These are phyloP conservation scores for Fusarium sarcochroum DNA, from an alignment of 2,329 filamentous ascomycete genomes.

Conservation along the genomic window DNA sequence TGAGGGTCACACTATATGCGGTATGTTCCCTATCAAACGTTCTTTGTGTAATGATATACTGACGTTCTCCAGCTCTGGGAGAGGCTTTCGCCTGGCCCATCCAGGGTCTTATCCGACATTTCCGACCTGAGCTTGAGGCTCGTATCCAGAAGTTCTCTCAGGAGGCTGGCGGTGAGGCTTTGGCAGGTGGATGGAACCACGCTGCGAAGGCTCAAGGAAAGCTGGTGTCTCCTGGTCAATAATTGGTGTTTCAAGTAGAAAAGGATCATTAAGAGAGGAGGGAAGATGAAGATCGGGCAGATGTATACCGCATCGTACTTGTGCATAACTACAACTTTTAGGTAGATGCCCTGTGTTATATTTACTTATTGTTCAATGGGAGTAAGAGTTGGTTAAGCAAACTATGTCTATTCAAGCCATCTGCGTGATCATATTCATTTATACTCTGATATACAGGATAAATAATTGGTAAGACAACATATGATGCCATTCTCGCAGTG, in stretches of 20 bases:
- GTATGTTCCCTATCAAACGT: slow-evolving; percentile 62
- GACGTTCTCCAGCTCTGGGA: slow-evolving; percentile 76
- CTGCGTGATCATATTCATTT: no score
- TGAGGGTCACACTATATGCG: slow-evolving; percentile 98
- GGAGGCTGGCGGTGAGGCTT: slow-evolving; percentile 78
- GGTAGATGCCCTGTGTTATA: slow-evolving; percentile 51
- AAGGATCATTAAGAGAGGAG: slow-evolving; percentile 29
- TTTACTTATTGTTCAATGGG: slow-evolving; percentile 48
- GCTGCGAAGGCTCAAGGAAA: slow-evolving; percentile 82
- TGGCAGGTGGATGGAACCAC: slow-evolving; percentile 91
- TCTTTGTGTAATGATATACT: slow-evolving; percentile 39
- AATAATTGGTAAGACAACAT: neutral
- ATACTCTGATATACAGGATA: neutral
- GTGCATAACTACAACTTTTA: slow-evolving; percentile 48
- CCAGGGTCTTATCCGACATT: slow-evolving; percentile 97
- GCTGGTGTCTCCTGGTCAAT: slow-evolving; percentile 91
- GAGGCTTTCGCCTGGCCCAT: slow-evolving; percentile 99
- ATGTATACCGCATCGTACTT: slow-evolving; percentile 44
- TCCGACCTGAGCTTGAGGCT: slow-evolving; percentile 94
- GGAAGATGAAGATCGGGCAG: slow-evolving; percentile 38
- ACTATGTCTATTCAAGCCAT: neutral
- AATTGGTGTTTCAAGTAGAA: slow-evolving; percentile 55
- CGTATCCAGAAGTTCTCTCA: slow-evolving; percentile 86
- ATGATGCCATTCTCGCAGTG: slow-evolving; percentile 7
- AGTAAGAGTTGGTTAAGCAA: slow-evolving; percentile 23